Percentiles rank a stretch among this genome's conserved stretches.
These are phyloP conservation scores for Hydrangea macrophylla DNA, from an alignment of 148 eudicot species.

Conservation along the genomic window DNA sequence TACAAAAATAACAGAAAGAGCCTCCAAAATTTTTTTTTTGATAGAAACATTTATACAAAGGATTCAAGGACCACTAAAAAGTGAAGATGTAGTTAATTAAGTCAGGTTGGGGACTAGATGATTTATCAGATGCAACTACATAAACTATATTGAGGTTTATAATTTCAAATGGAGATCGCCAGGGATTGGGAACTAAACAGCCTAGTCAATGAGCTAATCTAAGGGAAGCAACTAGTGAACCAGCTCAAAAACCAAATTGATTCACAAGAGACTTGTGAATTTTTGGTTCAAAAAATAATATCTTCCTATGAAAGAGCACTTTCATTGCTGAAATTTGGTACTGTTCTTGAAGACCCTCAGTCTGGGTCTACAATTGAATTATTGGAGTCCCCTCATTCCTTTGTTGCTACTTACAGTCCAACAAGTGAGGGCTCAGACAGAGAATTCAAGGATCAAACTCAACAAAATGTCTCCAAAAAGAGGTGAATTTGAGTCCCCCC, in stretches of 20 bases:
- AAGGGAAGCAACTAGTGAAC: conserved; percentile 54
- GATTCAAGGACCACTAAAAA: too few relatives aligned
- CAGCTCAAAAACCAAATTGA: conserved; percentile 42
- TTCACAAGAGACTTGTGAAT: conserved; percentile 20
- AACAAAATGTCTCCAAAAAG: conserved; percentile 28
- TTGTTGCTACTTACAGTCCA: conserved; percentile 27
- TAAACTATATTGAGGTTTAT: too few relatives aligned
- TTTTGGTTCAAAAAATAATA: conserved; percentile 47
- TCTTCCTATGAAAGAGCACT: conserved; percentile 55
- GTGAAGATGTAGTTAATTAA: too few relatives aligned
- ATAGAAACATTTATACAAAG: too few relatives aligned
- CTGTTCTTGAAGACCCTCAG: neutral
- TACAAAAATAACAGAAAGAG: too few relatives aligned
- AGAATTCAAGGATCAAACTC: conserved; percentile 15
- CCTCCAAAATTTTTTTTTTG: too few relatives aligned
- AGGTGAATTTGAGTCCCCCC: conserved; percentile 41
- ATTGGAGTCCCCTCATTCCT: conserved; percentile 14
- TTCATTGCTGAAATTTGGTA: conserved; percentile 23
- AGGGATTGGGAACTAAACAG: conserved; percentile 21
- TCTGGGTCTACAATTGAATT: neutral
- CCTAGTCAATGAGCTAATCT: conserved; percentile 43
- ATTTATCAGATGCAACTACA: too few relatives aligned
- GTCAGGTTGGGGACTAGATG: too few relatives aligned
- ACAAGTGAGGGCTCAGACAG: conserved; percentile 26
- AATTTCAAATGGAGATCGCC: conserved; percentile 24